These are phyloP conservation scores for Bryoglossum gracile DNA, from an alignment of 495 filamentous ascomycete genomes.

Conservation along the genomic window DNA sequence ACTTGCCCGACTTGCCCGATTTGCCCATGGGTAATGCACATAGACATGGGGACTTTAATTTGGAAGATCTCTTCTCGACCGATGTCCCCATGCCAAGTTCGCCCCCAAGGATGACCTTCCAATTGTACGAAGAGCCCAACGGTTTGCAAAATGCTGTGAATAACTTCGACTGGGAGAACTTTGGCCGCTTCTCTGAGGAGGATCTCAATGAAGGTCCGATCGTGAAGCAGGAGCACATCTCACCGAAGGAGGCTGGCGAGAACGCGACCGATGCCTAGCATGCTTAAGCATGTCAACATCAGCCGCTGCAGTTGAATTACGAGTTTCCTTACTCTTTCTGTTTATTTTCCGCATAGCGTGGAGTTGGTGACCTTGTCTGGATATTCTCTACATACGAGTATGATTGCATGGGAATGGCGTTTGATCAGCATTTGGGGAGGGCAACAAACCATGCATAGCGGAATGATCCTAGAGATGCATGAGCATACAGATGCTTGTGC, in stretches of 20 bases:
- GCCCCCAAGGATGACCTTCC: slow-evolving; percentile 28
- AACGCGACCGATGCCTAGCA: neutral
- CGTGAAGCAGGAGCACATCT: slow-evolving; percentile 13
- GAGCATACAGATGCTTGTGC: no score
- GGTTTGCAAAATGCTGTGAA: slow-evolving; percentile 10
- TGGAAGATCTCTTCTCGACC: slow-evolving; percentile 36
- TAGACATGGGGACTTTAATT: slow-evolving; percentile 15
- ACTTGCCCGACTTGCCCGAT: slow-evolving; percentile 13
- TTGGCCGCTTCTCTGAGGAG: slow-evolving; percentile 8
- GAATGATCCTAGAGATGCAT: no score
- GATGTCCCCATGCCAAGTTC: slow-evolving; percentile 42
- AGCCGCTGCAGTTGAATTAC: neutral
- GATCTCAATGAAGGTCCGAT: slow-evolving; percentile 1
- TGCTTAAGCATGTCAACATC: neutral
- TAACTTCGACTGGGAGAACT: slow-evolving; percentile 21
- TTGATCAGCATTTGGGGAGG: slow-evolving; percentile 14
- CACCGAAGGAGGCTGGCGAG: neutral
- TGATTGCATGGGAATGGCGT: slow-evolving; percentile 11
- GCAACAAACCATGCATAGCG: neutral
- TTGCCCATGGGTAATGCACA: slow-evolving; percentile 6
- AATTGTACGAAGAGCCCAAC: slow-evolving; percentile 32
- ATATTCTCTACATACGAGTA: neutral
- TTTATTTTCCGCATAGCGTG: slow-evolving; percentile 21
- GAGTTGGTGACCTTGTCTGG: slow-evolving; percentile 9
- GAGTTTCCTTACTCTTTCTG: slow-evolving; percentile 1